These are phyloP conservation scores for Colletotrichum aenigma DNA, from an alignment of 2,329 filamentous ascomycete species.

Conservation along the genomic window DNA sequence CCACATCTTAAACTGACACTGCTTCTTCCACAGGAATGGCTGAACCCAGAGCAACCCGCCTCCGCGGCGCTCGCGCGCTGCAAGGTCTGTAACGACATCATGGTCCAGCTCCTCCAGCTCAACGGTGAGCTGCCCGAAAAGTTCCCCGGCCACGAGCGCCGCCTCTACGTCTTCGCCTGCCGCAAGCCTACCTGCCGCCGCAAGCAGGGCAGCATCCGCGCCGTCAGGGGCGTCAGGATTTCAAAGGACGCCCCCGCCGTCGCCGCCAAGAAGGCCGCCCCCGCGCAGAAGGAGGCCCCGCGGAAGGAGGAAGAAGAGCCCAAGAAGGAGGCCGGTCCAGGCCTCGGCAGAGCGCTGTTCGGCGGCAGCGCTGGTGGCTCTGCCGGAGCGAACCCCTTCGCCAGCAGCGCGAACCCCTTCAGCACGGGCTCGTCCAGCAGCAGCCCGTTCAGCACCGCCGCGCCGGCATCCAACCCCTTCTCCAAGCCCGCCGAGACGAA, in stretches of 20 bases:
- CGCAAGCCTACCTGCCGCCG: slow-evolving; percentile 78
- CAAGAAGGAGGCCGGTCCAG: slow-evolving; percentile 38
- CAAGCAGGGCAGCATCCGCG: slow-evolving; percentile 82
- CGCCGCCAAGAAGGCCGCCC: slow-evolving; percentile 28
- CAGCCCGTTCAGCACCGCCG: slow-evolving; percentile 50
- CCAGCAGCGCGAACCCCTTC: slow-evolving; percentile 41
- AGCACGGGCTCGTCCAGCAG: slow-evolving; percentile 16
- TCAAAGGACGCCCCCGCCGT: slow-evolving; percentile 42
- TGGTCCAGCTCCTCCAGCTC: slow-evolving; percentile 87
- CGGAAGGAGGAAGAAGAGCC: slow-evolving; percentile 36
- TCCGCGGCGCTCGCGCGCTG: slow-evolving; percentile 82
- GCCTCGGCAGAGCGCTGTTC: slow-evolving; percentile 72
- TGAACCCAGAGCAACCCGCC: slow-evolving; percentile 72
- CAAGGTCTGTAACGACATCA: slow-evolving; percentile 82
- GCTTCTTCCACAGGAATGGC: slow-evolving; percentile 71
- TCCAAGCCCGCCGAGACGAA: slow-evolving; percentile 35
- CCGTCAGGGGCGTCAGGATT: slow-evolving; percentile 70
- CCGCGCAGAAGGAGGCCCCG: slow-evolving; percentile 35
- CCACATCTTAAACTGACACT: not conserved
- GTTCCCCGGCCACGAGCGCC: slow-evolving; percentile 85
- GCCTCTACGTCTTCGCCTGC: slow-evolving; percentile 88
- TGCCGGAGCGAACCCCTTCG: slow-evolving; percentile 62
- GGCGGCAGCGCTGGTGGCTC: slow-evolving; percentile 45
- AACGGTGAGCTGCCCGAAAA: slow-evolving; percentile 87
- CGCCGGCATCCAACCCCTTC: slow-evolving; percentile 32